Evolutionary conservation across 1,139 yeast species (phyloP), one percentile per base, ranked within the genome.

Genomic region (Kodamaea fungicola): DNA sequence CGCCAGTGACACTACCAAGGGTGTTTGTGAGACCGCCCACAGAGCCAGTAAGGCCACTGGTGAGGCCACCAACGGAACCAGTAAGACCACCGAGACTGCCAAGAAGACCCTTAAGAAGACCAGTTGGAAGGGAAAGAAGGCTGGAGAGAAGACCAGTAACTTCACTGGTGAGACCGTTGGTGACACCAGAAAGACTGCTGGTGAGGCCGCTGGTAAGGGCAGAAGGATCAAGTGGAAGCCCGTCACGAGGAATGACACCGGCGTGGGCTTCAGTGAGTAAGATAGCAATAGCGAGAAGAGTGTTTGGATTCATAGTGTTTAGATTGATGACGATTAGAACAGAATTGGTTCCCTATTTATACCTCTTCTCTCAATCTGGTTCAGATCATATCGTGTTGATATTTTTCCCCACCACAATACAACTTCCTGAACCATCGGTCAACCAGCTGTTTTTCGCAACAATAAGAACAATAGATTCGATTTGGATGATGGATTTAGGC

Each of bases 171-270:
- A 27, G 29, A 6, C 29, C 29, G 29, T 12, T 12, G 8, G 29
- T 12, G 13, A 27, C 29, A 8, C 29, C 29, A 27, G 13, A n/a
- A 12, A 27, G 16, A 27, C 13, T 8, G 13, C 29, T 12, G 16
- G 29, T 27, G 13, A 27, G 29, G 6, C 29, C 29, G 13, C 13
- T 27, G 8, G 29, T 27, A 12, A 27, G 29, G 13, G 9, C 13
- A 8, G 29, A 27, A 27, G 29, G 29, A 12, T 27, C 29, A 27
- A 27, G 29, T 8, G 16, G 16, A 27, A 27, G 29, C 3, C 16
- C 29, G 29, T 27, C 29, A 12, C 29, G 29, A 27, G 29, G 29
- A 12, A 27, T 12, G 29, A 27, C 8, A 12, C 16, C 29, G 12
- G 29, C 12, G 12, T 27, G 4, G 13, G 16, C 29, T 10, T 27